phyloP scores from a whole-genome alignment of 2,329 filamentous ascomycete genomes.

The Clonostachys rosea region DNA sequence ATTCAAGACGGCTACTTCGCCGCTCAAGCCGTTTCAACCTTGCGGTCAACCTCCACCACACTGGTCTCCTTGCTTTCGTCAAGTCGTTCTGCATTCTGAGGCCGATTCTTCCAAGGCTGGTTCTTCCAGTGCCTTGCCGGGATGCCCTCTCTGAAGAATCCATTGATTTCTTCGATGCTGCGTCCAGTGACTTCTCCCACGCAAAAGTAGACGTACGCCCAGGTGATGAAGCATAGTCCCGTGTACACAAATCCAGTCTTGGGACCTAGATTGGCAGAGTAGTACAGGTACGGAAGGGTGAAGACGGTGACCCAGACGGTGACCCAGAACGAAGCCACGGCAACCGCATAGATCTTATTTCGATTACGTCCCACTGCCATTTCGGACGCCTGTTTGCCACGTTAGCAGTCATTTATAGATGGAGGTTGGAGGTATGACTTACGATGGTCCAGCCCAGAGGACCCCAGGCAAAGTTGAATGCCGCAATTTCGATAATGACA shows the following conservation, averaged over 20 bases:
- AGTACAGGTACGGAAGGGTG: slow-evolving; percentile 33
- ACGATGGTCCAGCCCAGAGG: slow-evolving; percentile 32
- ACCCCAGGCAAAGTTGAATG: slow-evolving; percentile 39
- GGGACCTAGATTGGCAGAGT: slow-evolving; percentile 25
- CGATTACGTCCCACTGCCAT: slow-evolving; percentile 42
- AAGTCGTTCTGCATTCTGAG: neutral
- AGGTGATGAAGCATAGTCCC: slow-evolving; percentile 20
- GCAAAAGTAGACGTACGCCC: slow-evolving; percentile 28
- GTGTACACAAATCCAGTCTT: slow-evolving; percentile 31
- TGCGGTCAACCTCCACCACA: too few species aligned
- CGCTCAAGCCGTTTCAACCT: too few species aligned
- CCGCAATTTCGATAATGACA: slow-evolving; percentile 32
- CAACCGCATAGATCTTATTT: slow-evolving; percentile 36
- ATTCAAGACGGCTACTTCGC: too few species aligned
- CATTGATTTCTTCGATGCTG: slow-evolving; percentile 19
- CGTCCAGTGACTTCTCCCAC: slow-evolving; percentile 21
- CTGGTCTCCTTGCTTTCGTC: too few species aligned
- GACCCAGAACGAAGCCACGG: slow-evolving; percentile 36
- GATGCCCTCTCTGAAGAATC: slow-evolving; percentile 12
- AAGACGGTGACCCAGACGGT: slow-evolving; percentile 33
- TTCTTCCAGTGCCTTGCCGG: slow-evolving; percentile 16
- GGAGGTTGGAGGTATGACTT: slow-evolving; percentile 1
- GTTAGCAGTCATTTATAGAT: neutral
- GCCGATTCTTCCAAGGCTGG: slow-evolving; percentile 7
- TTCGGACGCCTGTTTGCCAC: slow-evolving; percentile 25